Base-by-base conservation (phyloP, 768 basidiomycete genomes). In the Cubamyces lactineus region DNA sequence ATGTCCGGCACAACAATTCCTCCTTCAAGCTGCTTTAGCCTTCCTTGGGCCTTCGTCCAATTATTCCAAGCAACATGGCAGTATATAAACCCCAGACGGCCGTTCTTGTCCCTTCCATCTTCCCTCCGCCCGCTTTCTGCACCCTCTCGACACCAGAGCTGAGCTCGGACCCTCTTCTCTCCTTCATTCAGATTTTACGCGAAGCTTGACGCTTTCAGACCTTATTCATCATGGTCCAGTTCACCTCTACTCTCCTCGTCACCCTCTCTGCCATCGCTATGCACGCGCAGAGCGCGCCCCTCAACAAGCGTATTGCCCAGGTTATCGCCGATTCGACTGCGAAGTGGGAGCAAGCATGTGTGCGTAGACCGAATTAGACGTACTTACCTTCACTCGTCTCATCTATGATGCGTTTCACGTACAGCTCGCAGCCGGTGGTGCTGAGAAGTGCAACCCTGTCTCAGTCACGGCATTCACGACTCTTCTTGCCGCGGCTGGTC, bases 401-500 rank as follows among this genome's bases (percentile, higher is more conserved):
- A 34, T 39, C 28, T 28, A 28, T 28, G 28, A 17, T 13, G 19
- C 39, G 24, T 28, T 41, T 5, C 48, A 28, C 28, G 54, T 50
- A 50, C 69, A 87, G 86, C 53, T 74, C 41, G 74, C 79, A 13
- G 87, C 86, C 6, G 84, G 82, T 42, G 88, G 87, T 45, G 84
- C 66, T 16, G 54, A 74, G n/a, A 72, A 80, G 65, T 89, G 88
- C 72, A 88, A 86, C 69, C 74, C 81, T 5, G 68, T 83, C 43
- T 81, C 86, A 3, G 77, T 87, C 24, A 76, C 75, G 1, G 81
- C 86, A 0, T 86, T 87, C 67, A 66, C 67, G 41, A 84, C 85
- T 13, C 82, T 90, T 45, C 82, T 89, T n/a, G 83, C 84, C 38
- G 84, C 77, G 5, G 74, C 72, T 5, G 73, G 68, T 16, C 52